Base-by-base conservation (phyloP, 2,329 filamentous ascomycete genomes). In the Tolypocladium pustulatum region DNA sequence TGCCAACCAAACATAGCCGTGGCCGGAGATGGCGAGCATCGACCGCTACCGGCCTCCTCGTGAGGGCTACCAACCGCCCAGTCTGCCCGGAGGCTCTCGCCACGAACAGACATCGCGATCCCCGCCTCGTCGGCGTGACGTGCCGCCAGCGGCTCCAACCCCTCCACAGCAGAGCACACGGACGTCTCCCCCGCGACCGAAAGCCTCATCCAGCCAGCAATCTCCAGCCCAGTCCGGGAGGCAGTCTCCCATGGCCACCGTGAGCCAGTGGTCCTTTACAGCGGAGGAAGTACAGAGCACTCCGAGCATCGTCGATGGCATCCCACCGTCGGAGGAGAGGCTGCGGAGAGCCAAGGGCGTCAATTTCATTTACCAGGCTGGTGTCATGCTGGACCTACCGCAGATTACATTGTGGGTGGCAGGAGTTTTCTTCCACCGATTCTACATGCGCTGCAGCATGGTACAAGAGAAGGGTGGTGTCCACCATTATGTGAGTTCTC, bases 281-380 rank as follows among this genome's bases (percentile, higher is more conserved):
- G 81, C 89, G 53, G 86, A 90, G 54, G 94, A 99, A 74, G 81
- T 96, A 32, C 76, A 84, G 57, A 89, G 88, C 68, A 89, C 91
- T 8, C 94, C 94, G 0, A 94, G 90, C 57, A 86, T 95, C 60
- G 74, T 91, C 17, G 90, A 96, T 65, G 93, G 93, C 27, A 83
- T 97, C 70, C 72, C 84, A 10, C 80, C 86, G 4, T 83, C 86
- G 36, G 87, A 94, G 69, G 94, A 97, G 75, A 82, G 90, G 62
- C 81, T 88, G 63, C 81, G 89, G 60, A 85, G 94, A 58, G 88
- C 89, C 61, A 97, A 97, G 72, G 93, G 94, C 54, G 88, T 97
- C 69, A 96, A 96, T 72, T 99, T 99, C 75, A 96, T 99, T 67
- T 87, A 91, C 62, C 92, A 97, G 72, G 91, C 93, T 52, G 94